Evolutionary conservation across 176 grass and related monocot genomes (phyloP), one percentile per base, ranked within the genome.

Genomic region (Paspalum vaginatum): DNA sequence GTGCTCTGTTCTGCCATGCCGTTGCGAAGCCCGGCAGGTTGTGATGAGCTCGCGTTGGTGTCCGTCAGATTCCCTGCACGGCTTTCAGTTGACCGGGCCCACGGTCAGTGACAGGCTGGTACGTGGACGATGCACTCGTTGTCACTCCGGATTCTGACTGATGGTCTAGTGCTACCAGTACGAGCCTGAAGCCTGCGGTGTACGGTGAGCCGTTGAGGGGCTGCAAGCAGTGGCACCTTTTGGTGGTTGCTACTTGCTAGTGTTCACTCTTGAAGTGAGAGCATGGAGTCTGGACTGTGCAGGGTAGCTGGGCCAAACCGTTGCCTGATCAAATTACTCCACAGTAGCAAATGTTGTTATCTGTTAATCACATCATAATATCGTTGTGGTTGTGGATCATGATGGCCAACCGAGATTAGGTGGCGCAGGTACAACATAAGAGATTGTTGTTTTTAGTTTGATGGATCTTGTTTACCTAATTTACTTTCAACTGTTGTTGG

Each of bases 21-120:
- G 68, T 79, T 75, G 61, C 15, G 18, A 54, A 67, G 40, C 39
- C 76, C 63, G 76, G 69, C 87, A 85, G 40, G 49, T n/a, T n/a
- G n/a, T 58, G 72, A 66, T 54, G 78, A 56, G 78, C 61, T 55
- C 51, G 72, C 48, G 68, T 79, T 21, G 32, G 71, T 85, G 87
- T 42, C 83, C 65, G 65, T 81, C 65, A 82, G 78, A 89, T 81
- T 89, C 87, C 83, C 72, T 50, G 83, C 83, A 89, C 32, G 72
- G 55, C 42, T 77, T 78, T 68, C 81, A 68, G 69, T 82, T 90
- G 72, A 86, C 83, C 14, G 74, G 60, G 4, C 83, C 88, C 88
- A 67, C 43, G 52, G 82, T 89, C 78, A 89, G 78, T 10, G 51
- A 27, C 37, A 68, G 40, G 62, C 48, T 25, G 68, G 76, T 43